Evolutionary conservation across 2,329 filamentous ascomycete genomes (phyloP).

Genomic region (Sporothrix pallida): DNA sequence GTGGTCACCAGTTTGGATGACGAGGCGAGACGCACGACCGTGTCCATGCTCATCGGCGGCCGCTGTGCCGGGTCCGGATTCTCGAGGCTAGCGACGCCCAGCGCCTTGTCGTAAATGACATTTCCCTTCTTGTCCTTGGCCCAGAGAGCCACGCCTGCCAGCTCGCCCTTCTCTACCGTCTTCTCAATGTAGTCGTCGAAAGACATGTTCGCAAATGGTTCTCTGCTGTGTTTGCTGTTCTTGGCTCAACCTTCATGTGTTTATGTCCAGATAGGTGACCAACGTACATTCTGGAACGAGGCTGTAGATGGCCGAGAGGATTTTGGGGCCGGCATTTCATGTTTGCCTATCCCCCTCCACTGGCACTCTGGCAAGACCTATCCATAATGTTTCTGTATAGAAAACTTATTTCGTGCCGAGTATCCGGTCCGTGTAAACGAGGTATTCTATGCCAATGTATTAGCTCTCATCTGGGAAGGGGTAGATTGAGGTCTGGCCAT

Average conservation of each 20-base stretch:
- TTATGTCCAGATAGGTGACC: not conserved
- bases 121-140: slow-evolving; percentile 29
- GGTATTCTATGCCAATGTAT: not conserved
- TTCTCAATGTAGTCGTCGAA: slow-evolving; percentile 36
- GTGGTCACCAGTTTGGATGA: slow-evolving; percentile 34
- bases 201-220: not conserved
- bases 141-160: slow-evolving; percentile 32
- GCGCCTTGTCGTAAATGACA: not conserved
- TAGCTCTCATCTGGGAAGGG: not conserved
- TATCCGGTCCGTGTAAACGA: not conserved
- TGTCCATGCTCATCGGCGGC: slow-evolving; percentile 31
- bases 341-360: not conserved
- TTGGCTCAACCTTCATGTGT: too few species aligned
- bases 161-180: slow-evolving; percentile 26
- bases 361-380: not conserved
- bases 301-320: too few species aligned
- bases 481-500: not conserved
- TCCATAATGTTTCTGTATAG: too few species aligned
- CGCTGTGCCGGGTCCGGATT: slow-evolving; percentile 20
- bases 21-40: slow-evolving; percentile 32
- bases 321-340: not conserved
- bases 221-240: not conserved
- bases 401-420: slow-evolving; percentile 6
- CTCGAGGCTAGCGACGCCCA: slow-evolving; percentile 30
- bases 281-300: too few species aligned